phyloP scores from a whole-genome alignment of 2,329 filamentous ascomycete genomes.

The Calonectria leucothoes region DNA sequence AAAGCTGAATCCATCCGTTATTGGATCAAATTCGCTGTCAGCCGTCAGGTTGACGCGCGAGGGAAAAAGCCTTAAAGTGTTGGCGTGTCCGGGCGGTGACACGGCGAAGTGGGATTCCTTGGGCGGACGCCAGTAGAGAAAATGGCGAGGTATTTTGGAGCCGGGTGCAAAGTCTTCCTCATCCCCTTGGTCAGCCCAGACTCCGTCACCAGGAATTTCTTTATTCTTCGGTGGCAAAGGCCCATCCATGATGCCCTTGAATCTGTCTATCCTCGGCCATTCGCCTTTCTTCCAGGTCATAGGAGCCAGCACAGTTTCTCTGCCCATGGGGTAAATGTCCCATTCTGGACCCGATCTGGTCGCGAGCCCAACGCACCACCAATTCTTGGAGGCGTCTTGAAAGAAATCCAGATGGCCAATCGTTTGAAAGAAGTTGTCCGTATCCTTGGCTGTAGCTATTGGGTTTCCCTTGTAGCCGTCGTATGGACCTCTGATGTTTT shows the following conservation, averaged over 20 bases:
- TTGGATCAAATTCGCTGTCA: neutral
- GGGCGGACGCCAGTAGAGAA: neutral
- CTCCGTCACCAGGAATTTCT: neutral
- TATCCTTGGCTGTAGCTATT: constrained; percentile 54
- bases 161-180: neutral
- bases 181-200: neutral
- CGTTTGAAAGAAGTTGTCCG: constrained; percentile 53
- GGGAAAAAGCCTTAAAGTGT: constrained; percentile 50
- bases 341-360: constrained; percentile 54
- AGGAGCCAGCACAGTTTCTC: constrained; percentile 62
- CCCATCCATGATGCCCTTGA: constrained; percentile 43
- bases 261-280: constrained; percentile 55
- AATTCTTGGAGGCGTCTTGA: constrained; percentile 56
- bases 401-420: constrained; percentile 59
- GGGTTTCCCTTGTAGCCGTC: constrained; percentile 55
- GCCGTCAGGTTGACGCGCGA: constrained; percentile 65
- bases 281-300: constrained; percentile 59
- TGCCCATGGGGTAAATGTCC: constrained; percentile 62
- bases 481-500: constrained; percentile 55
- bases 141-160: neutral
- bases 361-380: constrained; percentile 57
- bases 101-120: neutral
- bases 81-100: neutral
- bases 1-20: neutral
- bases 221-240: constrained; percentile 32